Evolutionary conservation across 1,139 yeast species (phyloP).

Genomic region (Pichia sp.): DNA sequence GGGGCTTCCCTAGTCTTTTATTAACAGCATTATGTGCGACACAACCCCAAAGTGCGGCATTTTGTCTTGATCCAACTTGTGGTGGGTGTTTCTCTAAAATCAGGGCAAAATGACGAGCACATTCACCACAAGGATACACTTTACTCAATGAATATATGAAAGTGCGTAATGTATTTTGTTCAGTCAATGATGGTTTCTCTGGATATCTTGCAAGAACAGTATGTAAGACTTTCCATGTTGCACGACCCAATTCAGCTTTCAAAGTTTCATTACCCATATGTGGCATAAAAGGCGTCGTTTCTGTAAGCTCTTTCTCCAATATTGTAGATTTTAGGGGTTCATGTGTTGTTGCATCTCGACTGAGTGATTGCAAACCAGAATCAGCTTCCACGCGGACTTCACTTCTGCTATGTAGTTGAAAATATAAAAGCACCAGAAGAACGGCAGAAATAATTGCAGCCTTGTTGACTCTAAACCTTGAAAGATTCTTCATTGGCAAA

Average conservation of each 20-base stretch:
- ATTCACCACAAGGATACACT: conserved; percentile 89
- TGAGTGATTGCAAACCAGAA: not conserved
- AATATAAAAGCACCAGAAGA: conserved; percentile 1
- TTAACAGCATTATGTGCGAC: conserved; percentile 87
- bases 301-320: not conserved
- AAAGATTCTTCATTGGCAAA: not conserved
- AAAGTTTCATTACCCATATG: conserved; percentile 64
- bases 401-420: conserved; percentile 2
- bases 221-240: conserved; percentile 88
- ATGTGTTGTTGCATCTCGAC: not conserved
- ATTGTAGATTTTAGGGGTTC: not conserved
- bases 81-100: conserved; percentile 72
- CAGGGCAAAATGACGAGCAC: conserved; percentile 83
- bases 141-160: conserved; percentile 58
- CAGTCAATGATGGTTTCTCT: conserved; percentile 60
- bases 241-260: conserved; percentile 71
- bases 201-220: conserved; percentile 90
- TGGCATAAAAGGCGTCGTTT: conserved; percentile 56
- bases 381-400: not conserved
- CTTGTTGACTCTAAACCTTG: conserved; percentile 1
- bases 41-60: conserved; percentile 96
- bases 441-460: not conserved
- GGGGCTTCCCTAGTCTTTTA: conserved; percentile 56
- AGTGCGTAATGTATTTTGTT: conserved; percentile 51
- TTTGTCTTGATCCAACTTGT: conserved; percentile 66